Base-by-base conservation (phyloP, 805 yeast genomes). In the Wickerhamiella brachini region DNA sequence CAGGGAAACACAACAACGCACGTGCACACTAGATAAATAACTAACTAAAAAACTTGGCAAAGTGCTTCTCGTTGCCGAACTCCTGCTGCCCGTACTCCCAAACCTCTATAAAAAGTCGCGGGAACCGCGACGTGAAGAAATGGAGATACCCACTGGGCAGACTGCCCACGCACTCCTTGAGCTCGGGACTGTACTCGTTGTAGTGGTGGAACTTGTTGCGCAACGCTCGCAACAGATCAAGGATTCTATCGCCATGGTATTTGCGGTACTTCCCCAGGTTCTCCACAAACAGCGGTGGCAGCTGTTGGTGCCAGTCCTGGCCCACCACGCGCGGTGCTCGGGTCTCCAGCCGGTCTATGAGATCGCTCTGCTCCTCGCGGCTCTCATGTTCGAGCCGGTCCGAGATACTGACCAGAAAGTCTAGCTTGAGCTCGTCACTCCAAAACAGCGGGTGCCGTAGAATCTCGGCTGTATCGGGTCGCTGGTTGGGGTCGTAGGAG, bases 121-220 rank as follows among this genome's bases (percentile, higher is more conserved):
- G 98, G 62, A 90, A 93, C 61, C 79, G 76, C 26, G 65, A 61
- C 45, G 79, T 78, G 66, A 87, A 93, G 64, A 85, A 93, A 44
- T 70, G 66, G 65, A 86, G 84, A 63, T 85, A 93, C 0, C 95
- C 96, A 48, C 79, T 78, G 0, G 97, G 96, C 24, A 87, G 67
- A 0, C 90, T 83, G 18, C 86, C 82, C 78, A 93, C 83, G 48
- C 77, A 72, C 15, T 62, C 63, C 49, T 78, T 79, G 52, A 93
- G 71, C 13, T 71, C 76, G 9, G 68, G 73, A 62, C 53, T 31
- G 48, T 89, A 68, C 64, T 93, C 98, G 67, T 87, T 87, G 65
- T 76, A 90, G 65, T 93, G 99, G 65, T 93, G 97, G 61, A 86
- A 83, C 65, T 93, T 93, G 69, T 93, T 93, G 59, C 99, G 74